Conservation (phyloP, 345 rosid genomes). For the Brassica incana region DNA sequence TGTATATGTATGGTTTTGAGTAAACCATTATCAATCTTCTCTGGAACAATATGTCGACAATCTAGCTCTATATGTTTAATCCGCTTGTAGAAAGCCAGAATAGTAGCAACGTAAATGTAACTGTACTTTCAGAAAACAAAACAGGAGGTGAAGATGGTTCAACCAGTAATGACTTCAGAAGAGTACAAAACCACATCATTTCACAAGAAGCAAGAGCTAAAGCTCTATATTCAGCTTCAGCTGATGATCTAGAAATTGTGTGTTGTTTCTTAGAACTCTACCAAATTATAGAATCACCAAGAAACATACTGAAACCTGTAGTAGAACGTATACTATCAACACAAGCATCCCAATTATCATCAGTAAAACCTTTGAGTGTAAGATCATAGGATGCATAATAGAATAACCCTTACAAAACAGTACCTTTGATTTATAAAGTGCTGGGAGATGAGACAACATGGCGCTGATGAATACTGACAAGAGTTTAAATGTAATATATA, state of each 20-base stretch:
- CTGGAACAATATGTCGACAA: background rate
- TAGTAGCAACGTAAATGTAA: background rate
- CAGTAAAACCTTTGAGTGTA: background rate
- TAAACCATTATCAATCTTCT: background rate
- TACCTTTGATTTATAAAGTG: background rate
- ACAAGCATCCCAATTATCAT: background rate
- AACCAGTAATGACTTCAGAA: background rate
- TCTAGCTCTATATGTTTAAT: background rate
- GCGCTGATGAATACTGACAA: background rate
- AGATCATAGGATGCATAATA: background rate
- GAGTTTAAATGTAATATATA: background rate
- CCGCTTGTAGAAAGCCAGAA: background rate
- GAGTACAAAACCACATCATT: background rate
- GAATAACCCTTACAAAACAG: background rate
- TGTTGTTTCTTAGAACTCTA: background rate
- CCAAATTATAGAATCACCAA: background rate
- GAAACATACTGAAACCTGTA: background rate
- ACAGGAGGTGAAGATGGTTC: background rate
- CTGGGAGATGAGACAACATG: background rate
- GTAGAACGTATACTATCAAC: background rate
- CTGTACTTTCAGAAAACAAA: background rate
- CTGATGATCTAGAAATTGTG: background rate
- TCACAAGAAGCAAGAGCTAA: background rate
- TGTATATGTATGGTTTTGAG: background rate
- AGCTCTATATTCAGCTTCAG: background rate